phyloP scores from a whole-genome alignment of 1,139 yeast genomes.

The Scheffersomyces parashehatae region DNA sequence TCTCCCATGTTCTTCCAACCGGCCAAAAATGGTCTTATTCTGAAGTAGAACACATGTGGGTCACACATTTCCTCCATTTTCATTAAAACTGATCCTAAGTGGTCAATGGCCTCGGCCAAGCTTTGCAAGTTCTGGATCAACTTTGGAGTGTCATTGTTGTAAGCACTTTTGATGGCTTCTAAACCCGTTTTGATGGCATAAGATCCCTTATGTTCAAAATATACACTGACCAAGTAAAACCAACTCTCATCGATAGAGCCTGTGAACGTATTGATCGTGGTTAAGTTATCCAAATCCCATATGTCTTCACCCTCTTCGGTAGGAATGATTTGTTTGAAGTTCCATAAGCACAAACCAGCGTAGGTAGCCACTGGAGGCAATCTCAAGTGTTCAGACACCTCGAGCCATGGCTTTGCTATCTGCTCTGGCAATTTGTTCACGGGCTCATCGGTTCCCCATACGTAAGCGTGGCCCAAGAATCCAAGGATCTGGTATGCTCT shows the following conservation, averaged over 20 bases:
- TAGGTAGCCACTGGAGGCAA: conserved; percentile 88
- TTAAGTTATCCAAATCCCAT: conserved; percentile 64
- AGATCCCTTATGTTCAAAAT: conserved; percentile 82
- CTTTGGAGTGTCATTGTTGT: conserved; percentile 28
- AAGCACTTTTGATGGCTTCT: conserved; percentile 52
- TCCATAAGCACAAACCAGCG: conserved; percentile 88
- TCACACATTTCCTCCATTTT: conserved; percentile 94
- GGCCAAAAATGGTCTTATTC: conserved; percentile 85
- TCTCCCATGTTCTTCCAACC: conserved; percentile 95
- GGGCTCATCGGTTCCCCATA: conserved; percentile 80
- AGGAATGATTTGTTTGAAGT: conserved; percentile 66
- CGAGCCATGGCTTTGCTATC: conserved; percentile 69
- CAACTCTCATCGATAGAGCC: conserved; percentile 91
- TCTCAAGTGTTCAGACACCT: conserved; percentile 58
- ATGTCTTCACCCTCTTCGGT: conserved; percentile 32
- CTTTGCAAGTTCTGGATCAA: conserved; percentile 54
- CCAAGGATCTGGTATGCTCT: conserved; percentile 80
- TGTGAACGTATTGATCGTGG: conserved; percentile 82
- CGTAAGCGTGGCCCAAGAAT: conserved; percentile 82
- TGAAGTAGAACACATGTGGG: conserved; percentile 85
- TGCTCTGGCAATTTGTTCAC: conserved; percentile 65
- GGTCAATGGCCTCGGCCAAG: conserved; percentile 76
- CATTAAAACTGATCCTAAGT: conserved; percentile 71
- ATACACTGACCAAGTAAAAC: conserved; percentile 89
- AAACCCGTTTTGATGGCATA: conserved; percentile 59